Evolutionary conservation across 2,329 filamentous ascomycete species (phyloP).

Genomic region (Ascochyta fabae): DNA sequence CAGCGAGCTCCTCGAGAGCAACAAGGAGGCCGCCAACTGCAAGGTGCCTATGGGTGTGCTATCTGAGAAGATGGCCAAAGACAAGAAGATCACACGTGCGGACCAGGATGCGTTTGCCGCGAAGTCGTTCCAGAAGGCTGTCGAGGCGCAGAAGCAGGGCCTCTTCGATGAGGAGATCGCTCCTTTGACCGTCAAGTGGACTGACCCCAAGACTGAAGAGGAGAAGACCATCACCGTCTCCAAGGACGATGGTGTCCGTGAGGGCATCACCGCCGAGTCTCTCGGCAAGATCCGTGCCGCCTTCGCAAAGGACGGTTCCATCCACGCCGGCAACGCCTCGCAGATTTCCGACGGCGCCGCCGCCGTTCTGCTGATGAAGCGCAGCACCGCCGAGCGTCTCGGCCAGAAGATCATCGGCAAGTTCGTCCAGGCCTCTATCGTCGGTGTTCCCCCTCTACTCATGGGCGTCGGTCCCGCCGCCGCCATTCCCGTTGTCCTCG

Average conservation of each 20-base stretch:
- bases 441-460: slow-evolving; percentile 88
- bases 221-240: slow-evolving; percentile 81
- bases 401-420: slow-evolving; percentile 91
- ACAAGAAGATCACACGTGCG: slow-evolving; percentile 72
- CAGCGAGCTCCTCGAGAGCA: slow-evolving; percentile 82
- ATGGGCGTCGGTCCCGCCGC: slow-evolving; percentile 98
- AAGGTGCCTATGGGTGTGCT: slow-evolving; percentile 96
- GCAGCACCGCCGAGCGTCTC: slow-evolving; percentile 84
- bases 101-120: slow-evolving; percentile 93
- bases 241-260: slow-evolving; percentile 85
- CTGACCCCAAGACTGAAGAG: slow-evolving; percentile 90
- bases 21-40: slow-evolving; percentile 88
- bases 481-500: slow-evolving; percentile 89
- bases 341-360: slow-evolving; percentile 95
- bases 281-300: slow-evolving; percentile 90
- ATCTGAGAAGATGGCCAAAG: slow-evolving; percentile 93
- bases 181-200: slow-evolving; percentile 83
- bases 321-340: slow-evolving; percentile 94
- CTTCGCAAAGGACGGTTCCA: slow-evolving; percentile 88
- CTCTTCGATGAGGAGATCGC: slow-evolving; percentile 92
- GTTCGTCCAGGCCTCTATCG: slow-evolving; percentile 83
- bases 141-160: slow-evolving; percentile 83
- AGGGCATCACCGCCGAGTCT: slow-evolving; percentile 84
- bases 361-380: slow-evolving; percentile 94
- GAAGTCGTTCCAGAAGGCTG: slow-evolving; percentile 88